Percentiles rank a stretch among this genome's conserved stretches.
phyloP scores from a whole-genome alignment of 176 grass and related monocot species.

The Hsuehochloa calcarea region DNA sequence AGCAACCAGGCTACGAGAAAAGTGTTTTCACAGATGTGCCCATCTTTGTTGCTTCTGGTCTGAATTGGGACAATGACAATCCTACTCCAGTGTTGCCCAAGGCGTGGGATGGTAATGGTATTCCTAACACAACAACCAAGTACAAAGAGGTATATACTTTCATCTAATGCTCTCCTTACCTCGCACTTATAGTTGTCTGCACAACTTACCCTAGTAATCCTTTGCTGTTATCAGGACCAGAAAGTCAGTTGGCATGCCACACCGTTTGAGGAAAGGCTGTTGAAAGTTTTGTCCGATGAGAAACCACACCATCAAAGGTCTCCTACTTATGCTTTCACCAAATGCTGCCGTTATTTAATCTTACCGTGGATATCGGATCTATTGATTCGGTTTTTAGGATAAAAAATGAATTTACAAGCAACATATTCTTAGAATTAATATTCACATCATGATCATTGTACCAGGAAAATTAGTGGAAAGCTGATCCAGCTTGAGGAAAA shows the following conservation, averaged over 20 bases:
- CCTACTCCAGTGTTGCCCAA: constrained; percentile 39
- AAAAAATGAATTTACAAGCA: not conserved
- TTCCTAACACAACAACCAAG: constrained; percentile 81
- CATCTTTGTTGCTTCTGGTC: constrained; percentile 42
- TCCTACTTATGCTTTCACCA: not conserved
- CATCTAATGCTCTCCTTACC: not conserved
- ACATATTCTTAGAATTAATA: not conserved
- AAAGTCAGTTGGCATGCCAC: constrained; percentile 77
- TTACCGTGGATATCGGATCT: not conserved
- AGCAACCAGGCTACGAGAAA: not conserved
- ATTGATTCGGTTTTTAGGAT: not conserved
- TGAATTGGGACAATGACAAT: constrained; percentile 38
- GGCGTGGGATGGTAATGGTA: constrained; percentile 67
- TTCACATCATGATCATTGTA: not conserved
- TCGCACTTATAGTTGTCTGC: not conserved
- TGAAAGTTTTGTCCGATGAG: constrained; percentile 71
- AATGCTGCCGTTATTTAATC: not conserved
- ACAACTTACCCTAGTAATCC: not conserved
- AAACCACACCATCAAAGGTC: constrained; percentile 66
- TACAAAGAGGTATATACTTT: constrained; percentile 82
- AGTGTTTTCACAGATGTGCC: constrained; percentile 33
- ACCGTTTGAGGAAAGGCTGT: constrained; percentile 82
- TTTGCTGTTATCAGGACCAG: constrained; percentile 55
- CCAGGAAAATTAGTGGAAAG: constrained; percentile 48
- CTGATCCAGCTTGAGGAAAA: constrained; percentile 40